Base-by-base conservation (phyloP, 2,329 filamentous ascomycete genomes). In the Aspergillus niger region DNA sequence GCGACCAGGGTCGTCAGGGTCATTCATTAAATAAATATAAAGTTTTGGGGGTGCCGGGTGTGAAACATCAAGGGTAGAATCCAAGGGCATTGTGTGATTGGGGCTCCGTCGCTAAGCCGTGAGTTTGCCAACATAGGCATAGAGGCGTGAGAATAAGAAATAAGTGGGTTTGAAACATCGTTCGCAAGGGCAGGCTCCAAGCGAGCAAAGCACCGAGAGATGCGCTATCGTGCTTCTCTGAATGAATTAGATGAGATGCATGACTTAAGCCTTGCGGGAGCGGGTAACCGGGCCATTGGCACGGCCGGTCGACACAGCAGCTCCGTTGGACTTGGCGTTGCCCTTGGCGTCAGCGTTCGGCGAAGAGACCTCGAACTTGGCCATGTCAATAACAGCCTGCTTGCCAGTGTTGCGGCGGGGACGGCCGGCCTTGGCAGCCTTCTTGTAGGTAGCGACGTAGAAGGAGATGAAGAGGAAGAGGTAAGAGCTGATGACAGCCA, bases 401-500 rank as follows among this genome's bases (percentile, higher is more conserved):
- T 91, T 93, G 72, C 91, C 91, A 70, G 89, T 92, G 72, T 80
- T 80, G 69, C 77, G 74, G 64, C 75, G 78, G 60, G 75, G 79
- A 36, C 79, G 76, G 57, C 77, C 76, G 41, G 72, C 67, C 69
- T 79, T 77, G 64, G 68, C 68, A 39, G 84, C 86, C 84, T 92
- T 94, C 75, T 86, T 86, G 77, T 99, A 99, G 63, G 94, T 99
- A 67, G 92, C 92, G 70, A 96, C 85, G 86, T 98, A 99, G 89
- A 99, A 99, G 55, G 90, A 94, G 81, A 99, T 97, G 88, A 99
- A 99, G 69, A 99, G 91, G 65, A 98, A 85, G 62, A 99, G 87
- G 86, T 98, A 99, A 32, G 92, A 96, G 81, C 87, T 93, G 75
- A 99, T 84, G 72, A 97, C 96, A 67, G 85, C 91, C 70, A 97